Evolutionary conservation across 179 eudicot genomes (phyloP), one percentile per base, ranked within the genome.

Genomic region (Silene vulgaris): DNA sequence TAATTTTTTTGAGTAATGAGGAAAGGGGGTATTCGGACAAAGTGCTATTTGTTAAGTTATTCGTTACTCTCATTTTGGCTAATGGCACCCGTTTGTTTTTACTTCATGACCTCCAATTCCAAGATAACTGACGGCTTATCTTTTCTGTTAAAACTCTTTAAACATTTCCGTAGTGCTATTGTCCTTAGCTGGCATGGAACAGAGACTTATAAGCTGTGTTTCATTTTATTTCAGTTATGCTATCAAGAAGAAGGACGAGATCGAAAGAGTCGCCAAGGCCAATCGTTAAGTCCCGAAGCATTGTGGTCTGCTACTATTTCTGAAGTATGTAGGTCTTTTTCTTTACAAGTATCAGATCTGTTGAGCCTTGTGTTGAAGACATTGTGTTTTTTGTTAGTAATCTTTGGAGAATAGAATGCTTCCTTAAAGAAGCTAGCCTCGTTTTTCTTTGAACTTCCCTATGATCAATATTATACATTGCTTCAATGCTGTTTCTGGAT

Each of bases 201-300:
- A 11, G 1, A 56, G 60, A 14, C 60, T 8, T 54, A n/a, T 16
- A 54, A 48, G 50, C 0, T 65, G 17, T 7, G 19, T 3, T 61
- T 70, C 60, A 4, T 28, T 63, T 5, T 71, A 17, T 37, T 63
- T 5, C 87, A 91, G 96, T 72, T 91, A 91, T 29, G 96, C 97
- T 0, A 91, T 91, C 78, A 91, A 90, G 82, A 91, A 91, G 81
- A 90, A 91, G 74, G 96, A 91, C 48, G 93, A 91, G 86, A 91
- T 91, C 48, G 96, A 90, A 82, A 87, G 91, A 80, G 93, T 89
- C 71, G 88, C 91, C 43, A 88, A 88, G 75, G 91, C 91, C 73
- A 88, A 86, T 21, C 89, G 91, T 85, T 88, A 35, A 86, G 78
- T 66, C 56, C 5, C 19, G 56, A 56, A 57, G n/a, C 19, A 16